A percentile compares a stretch with the other conserved stretches of the same genome.
Evolutionary conservation across 2,329 filamentous ascomycete genomes (phyloP).

Genomic region (Daldinia sp.): DNA sequence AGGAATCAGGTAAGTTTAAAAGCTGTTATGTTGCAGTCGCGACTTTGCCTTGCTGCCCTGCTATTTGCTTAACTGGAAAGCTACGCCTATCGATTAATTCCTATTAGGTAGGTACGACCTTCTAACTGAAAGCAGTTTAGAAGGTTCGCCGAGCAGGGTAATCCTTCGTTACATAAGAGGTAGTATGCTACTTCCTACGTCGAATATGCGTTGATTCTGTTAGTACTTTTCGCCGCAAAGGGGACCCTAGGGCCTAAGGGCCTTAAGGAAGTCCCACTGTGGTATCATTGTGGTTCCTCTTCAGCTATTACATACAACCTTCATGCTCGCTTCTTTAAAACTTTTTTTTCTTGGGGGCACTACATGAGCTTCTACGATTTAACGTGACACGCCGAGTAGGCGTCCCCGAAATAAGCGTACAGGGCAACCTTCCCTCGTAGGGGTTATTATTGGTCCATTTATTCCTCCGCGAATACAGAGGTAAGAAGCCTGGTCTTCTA

Average conservation of each 20-base stretch:
- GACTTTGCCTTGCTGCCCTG: slow-evolving; percentile 1
- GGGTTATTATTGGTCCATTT: slow-evolving; percentile 26
- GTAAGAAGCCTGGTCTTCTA: slow-evolving; percentile 12
- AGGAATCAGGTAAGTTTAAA: slow-evolving; percentile 29
- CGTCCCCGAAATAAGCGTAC: slow-evolving; percentile 29
- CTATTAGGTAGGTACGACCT: slow-evolving; percentile 25
- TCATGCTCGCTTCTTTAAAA: neutral
- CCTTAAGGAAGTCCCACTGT: neutral
- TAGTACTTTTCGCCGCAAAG: neutral
- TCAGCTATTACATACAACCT: neutral
- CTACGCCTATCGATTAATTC: slow-evolving; percentile 21
- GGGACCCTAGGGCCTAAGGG: too few relatives aligned
- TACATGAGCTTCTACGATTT: slow-evolving; percentile 1
- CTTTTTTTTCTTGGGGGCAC: neutral
- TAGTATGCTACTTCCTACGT: slow-evolving; percentile 2
- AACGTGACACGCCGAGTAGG: slow-evolving; percentile 24
- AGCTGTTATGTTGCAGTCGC: slow-evolving; percentile 23
- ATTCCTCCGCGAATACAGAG: slow-evolving; percentile 20
- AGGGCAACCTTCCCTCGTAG: slow-evolving; percentile 12
- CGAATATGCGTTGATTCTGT: neutral
- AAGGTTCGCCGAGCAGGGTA: slow-evolving; percentile 33
- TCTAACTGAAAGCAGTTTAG: slow-evolving; percentile 11
- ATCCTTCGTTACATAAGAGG: slow-evolving; percentile 18
- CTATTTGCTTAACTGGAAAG: slow-evolving; percentile 3
- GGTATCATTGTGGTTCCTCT: neutral